Conservation (phyloP, 768 basidiomycete species). For the Dentipellis sp. region DNA sequence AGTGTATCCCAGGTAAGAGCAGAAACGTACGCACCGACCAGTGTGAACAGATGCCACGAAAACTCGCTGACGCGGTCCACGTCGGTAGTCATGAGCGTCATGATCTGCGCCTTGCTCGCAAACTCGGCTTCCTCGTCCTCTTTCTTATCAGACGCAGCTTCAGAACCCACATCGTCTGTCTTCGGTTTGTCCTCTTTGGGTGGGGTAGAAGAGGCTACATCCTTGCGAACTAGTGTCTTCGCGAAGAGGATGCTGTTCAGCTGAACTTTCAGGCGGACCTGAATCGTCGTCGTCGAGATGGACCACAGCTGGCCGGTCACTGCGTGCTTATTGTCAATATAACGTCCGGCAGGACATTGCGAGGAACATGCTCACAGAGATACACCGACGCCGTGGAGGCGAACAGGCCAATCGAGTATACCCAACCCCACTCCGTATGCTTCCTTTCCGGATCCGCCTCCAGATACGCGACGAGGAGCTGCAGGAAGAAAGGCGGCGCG, state of each 20-base stretch:
- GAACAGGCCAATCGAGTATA: slow-evolving; percentile 47
- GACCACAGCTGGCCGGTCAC: slow-evolving; percentile 68
- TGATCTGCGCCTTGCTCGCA: slow-evolving; percentile 63
- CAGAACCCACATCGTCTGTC: slow-evolving; percentile 5
- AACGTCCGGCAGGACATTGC: not conserved
- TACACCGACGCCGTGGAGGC: slow-evolving; percentile 32
- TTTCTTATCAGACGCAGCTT: slow-evolving; percentile 42
- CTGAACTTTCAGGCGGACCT: slow-evolving; percentile 63
- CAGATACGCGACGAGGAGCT: slow-evolving; percentile 50
- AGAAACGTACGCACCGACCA: slow-evolving; percentile 43
- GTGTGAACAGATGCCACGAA: slow-evolving; percentile 65
- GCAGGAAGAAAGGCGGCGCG: slow-evolving; percentile 49
- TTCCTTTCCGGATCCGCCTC: slow-evolving; percentile 51
- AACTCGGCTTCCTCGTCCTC: slow-evolving; percentile 39
- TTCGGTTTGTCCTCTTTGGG: slow-evolving; percentile 16
- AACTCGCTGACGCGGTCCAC: slow-evolving; percentile 87
- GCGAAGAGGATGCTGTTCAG: slow-evolving; percentile 79
- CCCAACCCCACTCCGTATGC: slow-evolving; percentile 65
- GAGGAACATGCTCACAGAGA: slow-evolving; percentile 27
- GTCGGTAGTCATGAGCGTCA: slow-evolving; percentile 95
- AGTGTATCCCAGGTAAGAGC: not conserved
- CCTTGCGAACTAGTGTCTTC: slow-evolving; percentile 82
- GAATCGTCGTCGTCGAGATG: slow-evolving; percentile 55
- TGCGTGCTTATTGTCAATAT: slow-evolving; percentile 19
- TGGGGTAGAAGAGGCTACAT: slow-evolving; percentile 58